These are phyloP conservation scores for Triticum urartu DNA, from an alignment of 176 grass and related monocot genomes.

Conservation along the genomic window DNA sequence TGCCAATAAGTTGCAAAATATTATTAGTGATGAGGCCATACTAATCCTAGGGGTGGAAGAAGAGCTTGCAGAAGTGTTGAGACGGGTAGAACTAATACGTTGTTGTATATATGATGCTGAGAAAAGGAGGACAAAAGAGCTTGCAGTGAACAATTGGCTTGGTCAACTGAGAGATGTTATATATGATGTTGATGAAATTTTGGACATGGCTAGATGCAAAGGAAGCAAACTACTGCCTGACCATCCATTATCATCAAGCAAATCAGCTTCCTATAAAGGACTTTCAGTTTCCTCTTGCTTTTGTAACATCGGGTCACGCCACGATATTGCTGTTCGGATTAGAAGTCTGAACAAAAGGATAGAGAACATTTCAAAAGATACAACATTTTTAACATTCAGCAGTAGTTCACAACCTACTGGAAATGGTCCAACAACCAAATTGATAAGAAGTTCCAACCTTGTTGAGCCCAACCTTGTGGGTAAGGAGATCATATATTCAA, in stretches of 20 bases:
- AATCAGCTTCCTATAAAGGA: neutral
- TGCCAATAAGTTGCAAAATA: neutral
- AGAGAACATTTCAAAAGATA: neutral
- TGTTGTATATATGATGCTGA: slow-evolving; percentile 24
- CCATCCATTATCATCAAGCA: neutral
- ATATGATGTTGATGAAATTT: slow-evolving; percentile 45
- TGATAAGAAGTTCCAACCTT: neutral
- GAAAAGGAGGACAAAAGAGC: slow-evolving; percentile 11
- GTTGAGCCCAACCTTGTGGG: slow-evolving; percentile 40
- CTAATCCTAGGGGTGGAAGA: slow-evolving; percentile 23
- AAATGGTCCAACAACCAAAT: neutral
- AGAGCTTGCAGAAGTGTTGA: slow-evolving; percentile 3
- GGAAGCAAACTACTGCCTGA: slow-evolving; percentile 9
- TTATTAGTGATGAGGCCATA: slow-evolving; percentile 7
- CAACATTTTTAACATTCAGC: neutral
- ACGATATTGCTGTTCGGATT: neutral
- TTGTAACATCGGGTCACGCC: neutral
- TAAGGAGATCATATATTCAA: neutral
- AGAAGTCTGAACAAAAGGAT: neutral
- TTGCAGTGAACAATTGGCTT: slow-evolving; percentile 30
- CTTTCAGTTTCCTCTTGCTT: neutral
- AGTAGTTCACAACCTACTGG: neutral
- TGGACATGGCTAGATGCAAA: slow-evolving; percentile 32
- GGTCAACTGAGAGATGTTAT: slow-evolving; percentile 38
- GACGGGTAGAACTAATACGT: slow-evolving; percentile 5